Conservation (phyloP, 805 yeast genomes). For the Spathaspora girioi region DNA sequence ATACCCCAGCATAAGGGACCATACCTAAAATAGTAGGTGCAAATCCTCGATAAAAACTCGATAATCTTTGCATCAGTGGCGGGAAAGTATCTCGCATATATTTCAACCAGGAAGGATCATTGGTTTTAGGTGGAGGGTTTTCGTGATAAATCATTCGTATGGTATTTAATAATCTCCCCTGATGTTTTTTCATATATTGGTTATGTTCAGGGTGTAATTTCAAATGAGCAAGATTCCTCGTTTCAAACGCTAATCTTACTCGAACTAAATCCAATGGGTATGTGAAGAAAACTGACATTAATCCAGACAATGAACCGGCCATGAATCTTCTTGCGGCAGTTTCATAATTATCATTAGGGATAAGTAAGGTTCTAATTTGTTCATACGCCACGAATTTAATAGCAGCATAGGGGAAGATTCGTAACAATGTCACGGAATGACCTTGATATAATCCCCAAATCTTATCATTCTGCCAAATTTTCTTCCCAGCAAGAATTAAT, state of each 20-base stretch:
- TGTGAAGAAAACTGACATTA: constrained; percentile 80
- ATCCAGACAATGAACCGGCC: constrained; percentile 90
- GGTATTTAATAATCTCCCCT: constrained; percentile 31
- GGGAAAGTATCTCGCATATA: constrained; percentile 32
- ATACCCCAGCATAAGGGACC: constrained; percentile 97
- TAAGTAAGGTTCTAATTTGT: constrained; percentile 75
- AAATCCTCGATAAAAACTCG: constrained; percentile 91
- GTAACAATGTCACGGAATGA: constrained; percentile 84
- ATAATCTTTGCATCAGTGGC: constrained; percentile 28
- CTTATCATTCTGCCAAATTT: constrained; percentile 71
- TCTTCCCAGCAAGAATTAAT: constrained; percentile 63
- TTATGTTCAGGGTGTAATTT: constrained; percentile 18
- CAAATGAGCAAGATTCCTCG: constrained; percentile 38
- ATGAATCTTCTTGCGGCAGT: constrained; percentile 75
- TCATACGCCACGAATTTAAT: constrained; percentile 95
- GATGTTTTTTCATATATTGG: constrained; percentile 23
- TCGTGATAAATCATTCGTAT: constrained; percentile 29
- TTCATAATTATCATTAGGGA: constrained; percentile 72
- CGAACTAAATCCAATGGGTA: constrained; percentile 90
- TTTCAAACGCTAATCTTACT: constrained; percentile 88
- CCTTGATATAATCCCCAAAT: constrained; percentile 84
- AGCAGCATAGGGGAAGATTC: constrained; percentile 96
- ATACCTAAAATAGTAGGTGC: constrained; percentile 91
- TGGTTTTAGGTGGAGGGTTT: constrained; percentile 29
- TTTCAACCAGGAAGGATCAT: constrained; percentile 37